Evolutionary conservation across 1,139 yeast species (phyloP), one percentile per base, ranked within the genome.

Genomic region (Casaregolazyma suthepensis): DNA sequence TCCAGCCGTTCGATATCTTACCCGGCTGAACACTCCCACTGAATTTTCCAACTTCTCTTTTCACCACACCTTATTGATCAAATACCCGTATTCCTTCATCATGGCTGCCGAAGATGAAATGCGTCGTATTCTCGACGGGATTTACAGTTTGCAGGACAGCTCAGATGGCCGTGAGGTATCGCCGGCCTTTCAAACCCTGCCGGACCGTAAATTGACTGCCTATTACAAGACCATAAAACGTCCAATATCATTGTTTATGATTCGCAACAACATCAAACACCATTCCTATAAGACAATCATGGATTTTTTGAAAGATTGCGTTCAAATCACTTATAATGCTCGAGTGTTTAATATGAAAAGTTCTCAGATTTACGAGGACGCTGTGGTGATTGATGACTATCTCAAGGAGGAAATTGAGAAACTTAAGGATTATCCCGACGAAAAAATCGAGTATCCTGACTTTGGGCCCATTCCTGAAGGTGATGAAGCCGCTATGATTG

Each of bases 251-350:
- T 69, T 79, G 52, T 67, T 72, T 43, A 70, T 73, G 64, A 71
- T 78, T 50, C 69, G 70, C 53, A 61, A 65, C 70, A 78, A 52
- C 76, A 75, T 83, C 48, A 80, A 79, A 59, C 75, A 76, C 52
- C 64, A 68, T 52, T 75, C 75, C 58, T 90, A 89, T 70, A 67
- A 73, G 10, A 73, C 74, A 51, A 81, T 87, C 0, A 85, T 82
- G 61, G 83, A 81, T 54, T 90, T 89, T 67, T 72, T 91, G 45
- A 78, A 75, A 56, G 97, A 90, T 67, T 67, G 91, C 57, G 89
- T 85, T 0, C 93, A 87, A 67, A 86, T 91, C 49, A 79, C 88
- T 0, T 88, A 96, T 90, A 91, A 91, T 66, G 97, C 97, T 1
- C 79, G 89, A 58, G 79, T 84, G 48, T 91, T 85, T 69, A 91